These are phyloP conservation scores for Solanum microdontum DNA, from an alignment of 257 asterid species.

Conservation along the genomic window DNA sequence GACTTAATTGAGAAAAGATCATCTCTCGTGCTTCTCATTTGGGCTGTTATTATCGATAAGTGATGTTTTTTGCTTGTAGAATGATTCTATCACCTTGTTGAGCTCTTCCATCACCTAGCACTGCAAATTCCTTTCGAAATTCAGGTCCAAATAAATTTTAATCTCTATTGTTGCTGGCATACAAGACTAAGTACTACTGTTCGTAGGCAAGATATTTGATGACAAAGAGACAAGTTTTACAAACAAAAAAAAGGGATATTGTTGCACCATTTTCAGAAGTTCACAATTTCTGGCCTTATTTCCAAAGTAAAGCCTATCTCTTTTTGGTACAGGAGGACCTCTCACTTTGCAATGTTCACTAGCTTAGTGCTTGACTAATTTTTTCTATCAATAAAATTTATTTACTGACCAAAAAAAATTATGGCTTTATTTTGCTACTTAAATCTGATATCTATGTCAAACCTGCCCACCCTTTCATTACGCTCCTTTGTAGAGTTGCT, in stretches of 20 bases:
- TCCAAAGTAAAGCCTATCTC: background rate
- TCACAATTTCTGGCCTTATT: background rate
- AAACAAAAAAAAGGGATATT: background rate
- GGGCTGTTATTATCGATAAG: background rate
- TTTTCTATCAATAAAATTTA: background rate
- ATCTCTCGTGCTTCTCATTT: background rate
- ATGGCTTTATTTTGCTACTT: background rate
- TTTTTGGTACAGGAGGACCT: background rate
- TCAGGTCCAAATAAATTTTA: background rate
- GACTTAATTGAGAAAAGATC: background rate
- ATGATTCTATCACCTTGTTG: background rate
- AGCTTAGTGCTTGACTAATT: background rate
- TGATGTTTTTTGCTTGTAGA: background rate
- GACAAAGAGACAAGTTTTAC: background rate
- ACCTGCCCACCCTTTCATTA: background rate
- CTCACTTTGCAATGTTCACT: background rate
- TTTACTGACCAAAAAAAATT: background rate
- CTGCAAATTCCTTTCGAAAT: background rate
- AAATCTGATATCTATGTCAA: background rate
- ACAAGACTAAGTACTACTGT: background rate
- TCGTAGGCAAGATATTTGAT: background rate
- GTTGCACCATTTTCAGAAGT: background rate
- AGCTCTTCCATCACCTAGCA: conserved; percentile 4
- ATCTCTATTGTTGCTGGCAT: background rate
- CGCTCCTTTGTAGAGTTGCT: background rate